These are phyloP conservation scores for Ceratopteris richardii DNA, from an alignment of 75 land plant species.

Conservation along the genomic window DNA sequence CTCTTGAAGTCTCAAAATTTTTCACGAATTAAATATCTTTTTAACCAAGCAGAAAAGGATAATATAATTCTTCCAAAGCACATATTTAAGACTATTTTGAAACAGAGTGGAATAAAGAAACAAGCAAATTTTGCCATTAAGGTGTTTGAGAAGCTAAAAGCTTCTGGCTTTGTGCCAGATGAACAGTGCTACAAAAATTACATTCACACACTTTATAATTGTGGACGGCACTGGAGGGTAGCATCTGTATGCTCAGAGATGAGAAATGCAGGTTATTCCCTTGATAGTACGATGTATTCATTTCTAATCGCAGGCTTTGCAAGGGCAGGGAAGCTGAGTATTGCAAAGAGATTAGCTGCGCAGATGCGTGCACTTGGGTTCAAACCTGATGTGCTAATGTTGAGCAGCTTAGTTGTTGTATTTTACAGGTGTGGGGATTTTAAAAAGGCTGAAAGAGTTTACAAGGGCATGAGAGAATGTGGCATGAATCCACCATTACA, in stretches of 20 bases:
- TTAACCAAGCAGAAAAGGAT: background rate
- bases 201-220: background rate
- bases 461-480: background rate
- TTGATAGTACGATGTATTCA: background rate
- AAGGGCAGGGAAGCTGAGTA: background rate
- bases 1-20: background rate
- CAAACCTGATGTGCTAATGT: background rate
- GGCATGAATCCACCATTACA: background rate
- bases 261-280: background rate
- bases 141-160: background rate
- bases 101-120: background rate
- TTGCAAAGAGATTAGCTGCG: background rate
- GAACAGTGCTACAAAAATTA: background rate
- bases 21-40: background rate
- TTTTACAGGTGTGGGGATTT: background rate
- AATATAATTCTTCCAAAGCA: background rate
- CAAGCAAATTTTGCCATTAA: background rate
- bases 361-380: constrained; percentile 2
- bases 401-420: background rate
- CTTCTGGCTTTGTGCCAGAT: background rate
- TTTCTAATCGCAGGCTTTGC: background rate
- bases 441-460: background rate
- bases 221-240: background rate
- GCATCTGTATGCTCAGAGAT: background rate
- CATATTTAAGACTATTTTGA: background rate